Conservation (phyloP, 176 grass and related monocot genomes). For the Zoysia japonica region DNA sequence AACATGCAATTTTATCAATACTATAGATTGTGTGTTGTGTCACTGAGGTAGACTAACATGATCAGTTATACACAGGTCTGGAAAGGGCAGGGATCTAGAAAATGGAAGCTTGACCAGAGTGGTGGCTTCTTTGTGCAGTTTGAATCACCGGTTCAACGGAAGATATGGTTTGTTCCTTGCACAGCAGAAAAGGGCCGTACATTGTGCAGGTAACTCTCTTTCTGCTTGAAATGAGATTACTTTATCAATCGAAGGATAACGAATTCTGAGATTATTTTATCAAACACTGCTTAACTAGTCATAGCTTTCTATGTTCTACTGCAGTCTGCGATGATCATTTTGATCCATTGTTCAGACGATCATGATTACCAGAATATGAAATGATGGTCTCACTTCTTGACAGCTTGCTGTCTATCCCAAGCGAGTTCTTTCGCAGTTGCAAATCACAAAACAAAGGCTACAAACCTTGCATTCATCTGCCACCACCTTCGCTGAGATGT, state of each 20-base stretch:
- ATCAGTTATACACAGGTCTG: conserved; percentile 60
- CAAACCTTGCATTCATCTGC: conserved; percentile 17
- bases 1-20: background rate
- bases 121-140: conserved; percentile 98
- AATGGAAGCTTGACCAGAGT: conserved; percentile 96
- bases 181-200: conserved; percentile 65
- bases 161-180: conserved; percentile 91
- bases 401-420: background rate
- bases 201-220: conserved; percentile 73
- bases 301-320: background rate
- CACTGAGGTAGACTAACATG: conserved; percentile 28
- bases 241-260: background rate
- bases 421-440: background rate
- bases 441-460: conserved; percentile 3
- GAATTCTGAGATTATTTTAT: background rate
- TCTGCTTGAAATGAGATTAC: background rate
- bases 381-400: background rate
- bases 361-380: background rate
- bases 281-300: background rate
- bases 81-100: conserved; percentile 94
- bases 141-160: conserved; percentile 69
- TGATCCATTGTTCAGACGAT: background rate
- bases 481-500: conserved; percentile 20
- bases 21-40: conserved; percentile 3
- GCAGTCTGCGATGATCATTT: background rate